Evolutionary conservation across 345 rosid species (phyloP).

Genomic region (Dovyalis caffra): DNA sequence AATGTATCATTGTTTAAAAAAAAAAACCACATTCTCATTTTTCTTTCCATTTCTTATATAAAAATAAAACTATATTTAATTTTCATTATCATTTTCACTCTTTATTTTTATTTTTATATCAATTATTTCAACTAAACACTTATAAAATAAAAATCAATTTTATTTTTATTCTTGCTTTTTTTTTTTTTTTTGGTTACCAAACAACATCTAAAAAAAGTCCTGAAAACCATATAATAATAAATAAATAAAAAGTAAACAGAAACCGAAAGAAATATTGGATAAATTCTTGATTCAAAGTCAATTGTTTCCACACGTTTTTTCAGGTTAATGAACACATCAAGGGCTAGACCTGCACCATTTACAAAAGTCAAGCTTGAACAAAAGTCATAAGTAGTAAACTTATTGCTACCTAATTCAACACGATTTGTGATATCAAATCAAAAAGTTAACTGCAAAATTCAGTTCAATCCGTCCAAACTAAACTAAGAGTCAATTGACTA

Average conservation of each 20-base stretch:
- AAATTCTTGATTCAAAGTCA: neutral
- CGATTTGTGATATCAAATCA: neutral
- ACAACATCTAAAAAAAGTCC: neutral
- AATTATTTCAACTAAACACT: too few relatives aligned
- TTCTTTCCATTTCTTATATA: too few relatives aligned
- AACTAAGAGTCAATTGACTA: neutral
- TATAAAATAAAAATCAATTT: too few relatives aligned
- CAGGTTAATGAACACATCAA: constrained; percentile 15
- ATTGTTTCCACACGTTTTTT: constrained; percentile 13
- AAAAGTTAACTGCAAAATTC: neutral
- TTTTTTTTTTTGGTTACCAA: too few relatives aligned
- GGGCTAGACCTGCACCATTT: neutral
- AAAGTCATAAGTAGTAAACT: neutral
- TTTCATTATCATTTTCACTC: too few relatives aligned
- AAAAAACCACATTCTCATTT: too few relatives aligned
- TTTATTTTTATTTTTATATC: too few relatives aligned
- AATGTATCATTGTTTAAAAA: too few relatives aligned
- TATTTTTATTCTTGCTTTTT: too few relatives aligned
- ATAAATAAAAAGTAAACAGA: neutral
- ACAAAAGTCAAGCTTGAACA: neutral
- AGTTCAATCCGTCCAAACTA: neutral
- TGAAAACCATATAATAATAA: neutral
- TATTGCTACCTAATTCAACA: neutral
- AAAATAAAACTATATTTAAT: too few relatives aligned
- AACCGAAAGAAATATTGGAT: neutral